Evolutionary conservation across 164 flowering plant genomes (phyloP).

Genomic region (Piper betle): DNA sequence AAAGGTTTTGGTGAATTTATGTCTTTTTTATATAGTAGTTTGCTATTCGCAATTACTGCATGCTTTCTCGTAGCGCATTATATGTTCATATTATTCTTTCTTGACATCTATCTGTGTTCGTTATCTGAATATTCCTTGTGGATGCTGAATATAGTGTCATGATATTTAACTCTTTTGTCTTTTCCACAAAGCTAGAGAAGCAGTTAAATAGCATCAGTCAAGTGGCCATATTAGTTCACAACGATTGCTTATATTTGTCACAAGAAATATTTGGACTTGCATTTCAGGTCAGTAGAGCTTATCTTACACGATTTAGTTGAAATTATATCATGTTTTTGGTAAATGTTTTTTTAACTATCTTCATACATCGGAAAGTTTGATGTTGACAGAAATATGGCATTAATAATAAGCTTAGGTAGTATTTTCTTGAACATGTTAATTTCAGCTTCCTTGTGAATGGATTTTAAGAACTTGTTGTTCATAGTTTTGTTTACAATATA

Average conservation of each 20-base stretch:
- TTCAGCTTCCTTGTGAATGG: too few relatives aligned
- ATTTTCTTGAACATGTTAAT: too few relatives aligned
- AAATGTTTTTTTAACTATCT: too few relatives aligned
- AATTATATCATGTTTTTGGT: neutral
- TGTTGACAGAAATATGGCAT: too few relatives aligned
- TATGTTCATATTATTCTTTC: neutral
- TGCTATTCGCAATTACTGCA: neutral
- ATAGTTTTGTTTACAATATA: too few relatives aligned
- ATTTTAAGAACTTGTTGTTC: too few relatives aligned
- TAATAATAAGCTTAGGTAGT: too few relatives aligned
- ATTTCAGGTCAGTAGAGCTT: slow-evolving; percentile 49
- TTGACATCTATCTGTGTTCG: neutral
- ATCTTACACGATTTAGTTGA: too few relatives aligned
- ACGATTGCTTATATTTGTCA: slow-evolving; percentile 75
- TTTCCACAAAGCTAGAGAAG: slow-evolving; percentile 62
- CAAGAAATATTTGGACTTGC: slow-evolving; percentile 90
- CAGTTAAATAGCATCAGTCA: slow-evolving; percentile 77
- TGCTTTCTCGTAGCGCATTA: neutral
- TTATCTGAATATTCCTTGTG: neutral
- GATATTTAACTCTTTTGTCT: slow-evolving; percentile 11
- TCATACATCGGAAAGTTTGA: too few relatives aligned
- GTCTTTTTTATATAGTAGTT: neutral
- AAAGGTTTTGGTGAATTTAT: neutral
- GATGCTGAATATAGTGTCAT: neutral
- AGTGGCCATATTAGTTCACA: slow-evolving; percentile 75